Evolutionary conservation across 805 yeast genomes (phyloP).

Genomic region (Lipomyces sp.): DNA sequence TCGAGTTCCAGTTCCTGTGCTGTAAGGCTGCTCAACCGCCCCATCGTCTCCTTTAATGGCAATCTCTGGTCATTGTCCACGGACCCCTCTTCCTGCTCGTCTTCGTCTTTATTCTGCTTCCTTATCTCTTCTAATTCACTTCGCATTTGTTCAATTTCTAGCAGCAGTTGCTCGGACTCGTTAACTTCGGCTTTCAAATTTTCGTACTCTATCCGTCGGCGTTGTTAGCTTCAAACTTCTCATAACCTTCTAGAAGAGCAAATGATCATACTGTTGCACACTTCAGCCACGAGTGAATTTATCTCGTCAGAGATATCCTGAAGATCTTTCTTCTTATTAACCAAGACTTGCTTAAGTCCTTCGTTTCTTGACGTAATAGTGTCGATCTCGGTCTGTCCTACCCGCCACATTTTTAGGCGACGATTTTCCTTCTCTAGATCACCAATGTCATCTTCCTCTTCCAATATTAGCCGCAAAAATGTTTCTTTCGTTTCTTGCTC

Average conservation of each 20-base stretch:
- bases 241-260: not conserved
- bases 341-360: constrained; percentile 12
- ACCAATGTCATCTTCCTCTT: constrained; percentile 40
- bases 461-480: constrained; percentile 54
- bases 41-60: constrained; percentile 35
- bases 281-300: constrained; percentile 14
- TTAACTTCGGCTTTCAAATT: constrained; percentile 28
- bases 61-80: constrained; percentile 33
- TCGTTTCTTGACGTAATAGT: constrained; percentile 5
- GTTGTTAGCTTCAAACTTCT: not conserved
- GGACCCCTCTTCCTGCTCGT: constrained; percentile 30
- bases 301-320: constrained; percentile 27
- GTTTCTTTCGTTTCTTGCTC: constrained; percentile 72
- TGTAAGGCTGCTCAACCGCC: constrained; percentile 34
- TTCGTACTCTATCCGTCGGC: constrained; percentile 21
- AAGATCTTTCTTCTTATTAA: constrained; percentile 32
- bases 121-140: constrained; percentile 36
- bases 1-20: constrained; percentile 3
- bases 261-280: constrained; percentile 10
- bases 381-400: constrained; percentile 15
- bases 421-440: constrained; percentile 35
- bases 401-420: constrained; percentile 33
- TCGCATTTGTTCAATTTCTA: constrained; percentile 36
- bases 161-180: constrained; percentile 35
- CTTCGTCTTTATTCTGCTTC: constrained; percentile 34